Conservation (phyloP, 345 rosid genomes). For the Eutrema heterophyllum region DNA sequence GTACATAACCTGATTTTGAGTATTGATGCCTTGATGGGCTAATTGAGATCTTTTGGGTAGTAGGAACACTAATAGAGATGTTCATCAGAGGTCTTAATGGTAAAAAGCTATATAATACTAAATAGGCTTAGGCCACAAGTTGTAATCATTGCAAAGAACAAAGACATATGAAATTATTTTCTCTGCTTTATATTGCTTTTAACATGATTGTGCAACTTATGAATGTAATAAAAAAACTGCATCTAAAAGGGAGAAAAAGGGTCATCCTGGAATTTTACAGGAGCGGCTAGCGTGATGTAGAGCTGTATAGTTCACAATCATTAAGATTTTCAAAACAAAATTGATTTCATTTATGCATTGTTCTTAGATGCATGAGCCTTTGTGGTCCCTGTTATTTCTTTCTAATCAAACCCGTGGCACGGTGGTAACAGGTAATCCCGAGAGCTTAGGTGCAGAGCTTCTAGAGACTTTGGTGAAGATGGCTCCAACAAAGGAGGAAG, state of each 20-base stretch:
- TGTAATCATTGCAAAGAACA: conserved; percentile 20
- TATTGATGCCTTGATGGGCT: neutral
- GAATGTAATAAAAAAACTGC: neutral
- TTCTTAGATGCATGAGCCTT: neutral
- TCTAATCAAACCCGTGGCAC: neutral
- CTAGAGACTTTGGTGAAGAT: conserved; percentile 91
- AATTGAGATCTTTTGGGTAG: neutral
- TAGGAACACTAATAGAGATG: conserved; percentile 3
- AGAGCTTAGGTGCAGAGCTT: conserved; percentile 86
- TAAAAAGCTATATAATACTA: neutral
- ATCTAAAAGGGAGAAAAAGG: neutral
- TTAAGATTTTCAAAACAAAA: neutral
- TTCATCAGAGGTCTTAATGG: neutral
- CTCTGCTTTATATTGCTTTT: conserved; percentile 25
- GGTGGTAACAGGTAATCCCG: conserved; percentile 64
- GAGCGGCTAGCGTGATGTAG: neutral
- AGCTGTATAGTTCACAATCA: neutral
- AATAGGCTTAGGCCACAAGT: conserved; percentile 23
- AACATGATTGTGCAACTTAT: conserved; percentile 11
- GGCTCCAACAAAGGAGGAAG: conserved; percentile 99
- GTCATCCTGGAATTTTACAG: neutral
- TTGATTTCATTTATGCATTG: neutral
- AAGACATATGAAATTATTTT: conserved; percentile 3
- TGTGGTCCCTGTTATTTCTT: neutral
- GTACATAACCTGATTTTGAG: neutral